Percentiles rank a stretch among this genome's conserved stretches.
Evolutionary conservation across 2,329 filamentous ascomycete species (phyloP).

Genomic region (Fusarium sp.): DNA sequence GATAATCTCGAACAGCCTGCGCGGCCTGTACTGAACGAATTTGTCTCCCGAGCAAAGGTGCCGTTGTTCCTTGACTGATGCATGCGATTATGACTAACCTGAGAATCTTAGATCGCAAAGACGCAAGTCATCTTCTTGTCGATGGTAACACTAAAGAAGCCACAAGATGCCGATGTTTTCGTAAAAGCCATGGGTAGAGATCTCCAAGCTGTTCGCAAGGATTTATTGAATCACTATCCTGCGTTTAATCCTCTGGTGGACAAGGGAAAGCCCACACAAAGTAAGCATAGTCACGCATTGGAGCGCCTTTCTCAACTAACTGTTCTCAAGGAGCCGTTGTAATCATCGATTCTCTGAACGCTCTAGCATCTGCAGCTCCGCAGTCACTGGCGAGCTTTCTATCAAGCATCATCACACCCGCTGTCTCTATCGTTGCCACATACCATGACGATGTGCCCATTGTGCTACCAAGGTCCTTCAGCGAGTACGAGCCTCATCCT

Average conservation of each 20-base stretch:
- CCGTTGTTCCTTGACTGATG: not conserved
- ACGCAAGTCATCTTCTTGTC: constrained; percentile 82
- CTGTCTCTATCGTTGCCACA: constrained; percentile 80
- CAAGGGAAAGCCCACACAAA: constrained; percentile 57
- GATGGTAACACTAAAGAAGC: constrained; percentile 79
- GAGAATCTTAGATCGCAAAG: constrained; percentile 67
- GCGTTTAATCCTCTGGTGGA: constrained; percentile 55
- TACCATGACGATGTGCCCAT: constrained; percentile 88
- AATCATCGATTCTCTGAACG: constrained; percentile 84
- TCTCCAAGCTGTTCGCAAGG: constrained; percentile 69
- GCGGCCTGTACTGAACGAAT: constrained; percentile 78
- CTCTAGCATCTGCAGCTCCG: constrained; percentile 68
- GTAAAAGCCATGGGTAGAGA: constrained; percentile 74
- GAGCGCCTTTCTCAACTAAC: constrained; percentile 26
- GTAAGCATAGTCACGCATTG: constrained; percentile 54
- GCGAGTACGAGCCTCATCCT: constrained; percentile 76
- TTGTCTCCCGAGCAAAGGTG: constrained; percentile 82
- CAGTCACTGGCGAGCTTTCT: constrained; percentile 77
- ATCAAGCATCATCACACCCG: constrained; percentile 75
- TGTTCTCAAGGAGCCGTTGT: constrained; percentile 74
- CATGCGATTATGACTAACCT: constrained; percentile 10
- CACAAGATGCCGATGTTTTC: constrained; percentile 76
- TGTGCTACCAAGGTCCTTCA: constrained; percentile 58
- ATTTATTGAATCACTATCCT: constrained; percentile 70
- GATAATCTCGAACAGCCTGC: constrained; percentile 89